These are phyloP conservation scores for Leptosphaerulina australis DNA, from an alignment of 2,329 filamentous ascomycete species.

Conservation along the genomic window DNA sequence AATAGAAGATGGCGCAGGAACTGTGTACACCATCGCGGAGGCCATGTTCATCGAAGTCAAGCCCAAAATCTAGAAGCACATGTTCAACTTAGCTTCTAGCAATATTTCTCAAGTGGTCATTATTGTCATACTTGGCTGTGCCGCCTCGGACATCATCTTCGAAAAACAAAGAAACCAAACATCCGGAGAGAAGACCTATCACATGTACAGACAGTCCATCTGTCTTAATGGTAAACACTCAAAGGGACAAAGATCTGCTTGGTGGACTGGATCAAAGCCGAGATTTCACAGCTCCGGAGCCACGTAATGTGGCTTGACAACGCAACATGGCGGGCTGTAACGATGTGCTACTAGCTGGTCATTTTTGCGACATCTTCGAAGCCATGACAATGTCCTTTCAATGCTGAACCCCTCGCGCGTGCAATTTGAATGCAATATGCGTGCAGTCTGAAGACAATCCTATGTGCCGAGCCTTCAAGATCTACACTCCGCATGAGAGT, in stretches of 20 bases:
- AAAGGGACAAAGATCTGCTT: neutral
- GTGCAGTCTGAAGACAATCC: no score
- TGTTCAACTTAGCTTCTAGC: neutral
- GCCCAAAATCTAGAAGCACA: conserved; percentile 30
- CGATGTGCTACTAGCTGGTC: neutral
- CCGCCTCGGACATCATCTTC: neutral
- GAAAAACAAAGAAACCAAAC: neutral
- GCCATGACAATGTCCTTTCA: no score
- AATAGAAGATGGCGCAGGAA: conserved; percentile 58
- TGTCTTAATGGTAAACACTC: neutral
- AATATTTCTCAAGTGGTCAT: neutral
- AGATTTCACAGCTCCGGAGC: neutral
- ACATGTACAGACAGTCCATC: neutral
- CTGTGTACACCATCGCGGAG: conserved; percentile 59
- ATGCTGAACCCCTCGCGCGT: neutral
- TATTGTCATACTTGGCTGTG: neutral
- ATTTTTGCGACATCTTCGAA: neutral
- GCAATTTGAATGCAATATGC: conserved; percentile 2
- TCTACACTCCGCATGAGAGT: neutral
- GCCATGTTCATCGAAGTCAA: conserved; percentile 56
- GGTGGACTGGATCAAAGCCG: neutral
- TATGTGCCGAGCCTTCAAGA: neutral
- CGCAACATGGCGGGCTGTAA: neutral
- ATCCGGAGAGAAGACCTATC: neutral
- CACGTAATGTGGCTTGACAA: neutral